phyloP scores from a whole-genome alignment of 768 basidiomycete species.

The Russula sp. region DNA sequence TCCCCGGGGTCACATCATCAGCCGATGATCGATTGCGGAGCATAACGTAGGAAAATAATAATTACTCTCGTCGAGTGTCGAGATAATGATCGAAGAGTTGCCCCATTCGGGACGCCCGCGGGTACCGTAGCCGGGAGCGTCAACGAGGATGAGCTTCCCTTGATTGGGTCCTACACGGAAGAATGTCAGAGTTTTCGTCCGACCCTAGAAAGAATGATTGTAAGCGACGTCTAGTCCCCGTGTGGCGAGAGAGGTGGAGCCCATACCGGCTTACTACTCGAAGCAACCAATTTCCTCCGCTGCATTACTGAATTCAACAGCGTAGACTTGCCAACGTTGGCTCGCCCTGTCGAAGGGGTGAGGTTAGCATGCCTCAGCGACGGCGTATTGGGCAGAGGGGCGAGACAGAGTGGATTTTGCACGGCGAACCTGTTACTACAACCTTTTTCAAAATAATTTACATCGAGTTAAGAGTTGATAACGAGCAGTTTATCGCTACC shows the following conservation, averaged over 20 bases:
- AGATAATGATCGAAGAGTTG: conserved; percentile 63
- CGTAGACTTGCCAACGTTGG: conserved; percentile 76
- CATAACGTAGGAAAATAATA: conserved; percentile 13
- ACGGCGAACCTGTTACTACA: conserved; percentile 29
- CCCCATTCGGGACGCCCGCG: conserved; percentile 79
- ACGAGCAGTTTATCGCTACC: conserved; percentile 13
- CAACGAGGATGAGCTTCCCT: conserved; percentile 65
- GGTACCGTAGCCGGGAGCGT: conserved; percentile 77
- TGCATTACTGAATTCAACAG: conserved; percentile 67
- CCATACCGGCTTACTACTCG: conserved; percentile 70
- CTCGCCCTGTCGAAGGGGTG: conserved; percentile 50
- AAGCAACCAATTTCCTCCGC: conserved; percentile 53
- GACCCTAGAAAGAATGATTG: conserved; percentile 47
- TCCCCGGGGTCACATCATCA: neutral
- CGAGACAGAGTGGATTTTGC: neutral
- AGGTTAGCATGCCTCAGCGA: conserved; percentile 6
- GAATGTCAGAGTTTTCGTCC: conserved; percentile 70
- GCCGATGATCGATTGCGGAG: neutral
- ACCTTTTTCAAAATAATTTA: conserved; percentile 19
- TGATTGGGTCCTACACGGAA: conserved; percentile 56
- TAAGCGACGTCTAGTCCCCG: neutral
- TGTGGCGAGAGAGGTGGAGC: neutral
- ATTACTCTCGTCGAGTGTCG: conserved; percentile 58
- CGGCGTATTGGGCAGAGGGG: neutral
- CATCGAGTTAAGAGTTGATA: neutral